A percentile compares a stretch with the other conserved stretches of the same genome.
These are phyloP conservation scores for Paecilomyces sp. DNA, from an alignment of 2,329 filamentous ascomycete species.

Conservation along the genomic window DNA sequence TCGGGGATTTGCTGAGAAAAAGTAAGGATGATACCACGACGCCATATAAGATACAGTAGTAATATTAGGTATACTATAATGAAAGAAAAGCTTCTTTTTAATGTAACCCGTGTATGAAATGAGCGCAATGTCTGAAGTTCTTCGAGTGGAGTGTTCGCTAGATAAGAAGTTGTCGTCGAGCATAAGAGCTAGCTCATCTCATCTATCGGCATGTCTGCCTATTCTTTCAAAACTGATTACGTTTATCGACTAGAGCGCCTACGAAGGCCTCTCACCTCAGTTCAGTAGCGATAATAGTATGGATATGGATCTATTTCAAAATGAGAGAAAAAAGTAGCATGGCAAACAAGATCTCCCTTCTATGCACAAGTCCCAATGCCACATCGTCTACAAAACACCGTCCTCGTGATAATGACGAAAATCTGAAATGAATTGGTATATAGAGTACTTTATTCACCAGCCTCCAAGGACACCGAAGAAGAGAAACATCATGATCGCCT, in stretches of 20 bases:
- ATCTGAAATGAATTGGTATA: neutral
- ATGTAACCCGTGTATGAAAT: neutral
- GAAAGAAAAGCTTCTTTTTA: neutral
- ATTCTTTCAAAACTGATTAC: too few species aligned
- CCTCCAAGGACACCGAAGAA: neutral
- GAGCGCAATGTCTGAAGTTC: neutral
- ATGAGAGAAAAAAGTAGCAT: too few species aligned
- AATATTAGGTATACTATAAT: neutral
- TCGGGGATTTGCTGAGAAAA: constrained; percentile 50
- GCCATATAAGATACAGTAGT: neutral
- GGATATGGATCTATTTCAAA: too few species aligned
- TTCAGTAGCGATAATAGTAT: too few species aligned
- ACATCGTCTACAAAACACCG: neutral
- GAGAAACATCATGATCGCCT: neutral
- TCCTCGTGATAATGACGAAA: neutral
- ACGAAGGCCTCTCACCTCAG: too few species aligned
- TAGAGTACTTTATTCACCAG: neutral
- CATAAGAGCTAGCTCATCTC: too few species aligned
- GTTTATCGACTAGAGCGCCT: too few species aligned
- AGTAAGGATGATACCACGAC: neutral
- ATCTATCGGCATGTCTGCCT: too few species aligned
- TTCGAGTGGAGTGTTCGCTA: neutral
- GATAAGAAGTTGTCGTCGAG: too few species aligned
- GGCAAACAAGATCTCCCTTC: neutral
- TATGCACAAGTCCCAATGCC: neutral